These are phyloP conservation scores for Amylocarpus encephaloides DNA, from an alignment of 2,329 filamentous ascomycete genomes.

Conservation along the genomic window DNA sequence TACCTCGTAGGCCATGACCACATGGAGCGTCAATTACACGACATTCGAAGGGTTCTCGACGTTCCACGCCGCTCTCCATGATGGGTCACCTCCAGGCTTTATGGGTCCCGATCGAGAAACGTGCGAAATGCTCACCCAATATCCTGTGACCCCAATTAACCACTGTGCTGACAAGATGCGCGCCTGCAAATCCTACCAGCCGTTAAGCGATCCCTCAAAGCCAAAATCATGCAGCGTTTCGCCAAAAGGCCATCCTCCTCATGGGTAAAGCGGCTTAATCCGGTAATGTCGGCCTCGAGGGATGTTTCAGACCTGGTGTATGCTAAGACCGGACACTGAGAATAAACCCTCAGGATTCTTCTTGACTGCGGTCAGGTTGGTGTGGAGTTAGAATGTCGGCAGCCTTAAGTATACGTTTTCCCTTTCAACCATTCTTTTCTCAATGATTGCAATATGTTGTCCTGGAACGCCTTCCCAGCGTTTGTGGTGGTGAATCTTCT, in stretches of 20 bases:
- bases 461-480: constrained; percentile 11
- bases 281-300: constrained; percentile 2
- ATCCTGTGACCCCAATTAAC: not conserved
- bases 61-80: no score
- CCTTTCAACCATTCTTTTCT: constrained; percentile 2
- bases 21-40: no score
- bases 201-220: not conserved
- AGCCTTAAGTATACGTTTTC: constrained; percentile 5
- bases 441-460: constrained; percentile 14
- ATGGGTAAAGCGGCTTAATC: not conserved
- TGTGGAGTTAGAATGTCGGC: not conserved
- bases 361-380: not conserved
- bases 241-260: not conserved
- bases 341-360: constrained; percentile 1
- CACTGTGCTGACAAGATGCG: constrained; percentile 5
- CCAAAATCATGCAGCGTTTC: not conserved
- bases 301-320: not conserved
- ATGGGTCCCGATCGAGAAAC: not conserved
- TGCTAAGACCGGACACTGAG: not conserved
- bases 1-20: no score
- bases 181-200: constrained; percentile 1
- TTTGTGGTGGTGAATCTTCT: constrained; percentile 10
- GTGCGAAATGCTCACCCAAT: not conserved
- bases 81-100: not conserved
- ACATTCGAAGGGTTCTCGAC: no score